Conservation (phyloP, 495 filamentous ascomycete species). For the Penicillium dipodomyicola region DNA sequence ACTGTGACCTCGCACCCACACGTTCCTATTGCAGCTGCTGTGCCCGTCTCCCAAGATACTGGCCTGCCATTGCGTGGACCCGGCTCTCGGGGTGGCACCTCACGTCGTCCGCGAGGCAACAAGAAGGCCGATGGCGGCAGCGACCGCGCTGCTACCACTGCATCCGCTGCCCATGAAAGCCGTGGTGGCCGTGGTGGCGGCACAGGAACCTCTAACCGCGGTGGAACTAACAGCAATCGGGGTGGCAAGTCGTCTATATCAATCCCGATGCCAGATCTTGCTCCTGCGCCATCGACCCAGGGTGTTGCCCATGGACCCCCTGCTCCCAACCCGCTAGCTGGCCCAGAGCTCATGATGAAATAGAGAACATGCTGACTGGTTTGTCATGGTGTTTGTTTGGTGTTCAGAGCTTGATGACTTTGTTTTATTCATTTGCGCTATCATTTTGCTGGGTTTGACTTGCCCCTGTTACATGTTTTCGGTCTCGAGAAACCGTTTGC, state of each 20-base stretch:
- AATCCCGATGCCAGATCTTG: conserved; percentile 31
- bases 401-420: neutral
- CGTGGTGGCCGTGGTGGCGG: conserved; percentile 33
- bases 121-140: conserved; percentile 69
- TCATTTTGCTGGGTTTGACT: conserved; percentile 3
- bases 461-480: neutral
- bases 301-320: conserved; percentile 26
- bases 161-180: conserved; percentile 27
- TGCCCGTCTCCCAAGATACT: conserved; percentile 46
- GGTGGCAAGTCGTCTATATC: conserved; percentile 29
- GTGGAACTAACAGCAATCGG: conserved; percentile 32
- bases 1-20: conserved; percentile 39
- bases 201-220: conserved; percentile 28
- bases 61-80: conserved; percentile 61
- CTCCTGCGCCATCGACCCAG: conserved; percentile 27
- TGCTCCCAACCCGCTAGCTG: conserved; percentile 28
- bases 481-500: neutral
- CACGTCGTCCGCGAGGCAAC: conserved; percentile 74
- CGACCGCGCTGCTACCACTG: conserved; percentile 17
- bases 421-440: conserved; percentile 3
- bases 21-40: conserved; percentile 40
- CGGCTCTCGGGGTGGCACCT: conserved; percentile 76
- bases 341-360: conserved; percentile 33
- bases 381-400: conserved; percentile 5
- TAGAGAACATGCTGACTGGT: conserved; percentile 15